These are phyloP conservation scores for Sutorius eximius DNA, from an alignment of 1,284 basidiomycete genomes.

Conservation along the genomic window DNA sequence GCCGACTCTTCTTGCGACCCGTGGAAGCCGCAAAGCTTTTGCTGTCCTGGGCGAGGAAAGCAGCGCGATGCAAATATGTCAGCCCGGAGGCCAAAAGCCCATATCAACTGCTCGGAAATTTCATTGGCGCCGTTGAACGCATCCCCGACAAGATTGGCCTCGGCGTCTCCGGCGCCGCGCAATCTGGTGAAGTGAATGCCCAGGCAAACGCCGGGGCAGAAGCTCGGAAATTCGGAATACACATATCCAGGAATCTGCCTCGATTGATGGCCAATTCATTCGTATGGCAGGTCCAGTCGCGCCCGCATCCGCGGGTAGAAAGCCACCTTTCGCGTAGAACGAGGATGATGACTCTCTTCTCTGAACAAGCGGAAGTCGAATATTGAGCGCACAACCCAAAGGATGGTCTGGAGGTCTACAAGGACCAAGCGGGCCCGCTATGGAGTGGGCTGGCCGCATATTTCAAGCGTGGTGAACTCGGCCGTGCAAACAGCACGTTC, in stretches of 20 bases:
- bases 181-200: slow-evolving; percentile 48
- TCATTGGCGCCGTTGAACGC: slow-evolving; percentile 89
- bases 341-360: slow-evolving; percentile 86
- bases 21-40: slow-evolving; percentile 93
- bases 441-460: slow-evolving; percentile 98
- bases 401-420: slow-evolving; percentile 87
- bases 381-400: slow-evolving; percentile 81
- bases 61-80: slow-evolving; percentile 79
- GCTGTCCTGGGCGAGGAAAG: slow-evolving; percentile 80
- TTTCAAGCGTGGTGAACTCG: slow-evolving; percentile 95
- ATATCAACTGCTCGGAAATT: slow-evolving; percentile 92
- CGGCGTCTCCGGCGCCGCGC: slow-evolving; percentile 72
- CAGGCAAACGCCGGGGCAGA: slow-evolving; percentile 46
- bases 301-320: slow-evolving; percentile 49
- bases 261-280: slow-evolving; percentile 64
- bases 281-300: slow-evolving; percentile 74
- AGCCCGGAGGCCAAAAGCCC: slow-evolving; percentile 95
- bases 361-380: slow-evolving; percentile 75
- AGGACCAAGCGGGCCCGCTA: slow-evolving; percentile 93
- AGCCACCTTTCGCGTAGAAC: slow-evolving; percentile 57
- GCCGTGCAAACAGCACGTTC: slow-evolving; percentile 83
- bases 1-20: slow-evolving; percentile 68
- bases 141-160: slow-evolving; percentile 93
- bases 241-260: slow-evolving; percentile 45
- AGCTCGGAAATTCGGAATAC: slow-evolving; percentile 36